Base-by-base conservation (phyloP, 2,329 filamentous ascomycete genomes). In the Exophiala spinifera region DNA sequence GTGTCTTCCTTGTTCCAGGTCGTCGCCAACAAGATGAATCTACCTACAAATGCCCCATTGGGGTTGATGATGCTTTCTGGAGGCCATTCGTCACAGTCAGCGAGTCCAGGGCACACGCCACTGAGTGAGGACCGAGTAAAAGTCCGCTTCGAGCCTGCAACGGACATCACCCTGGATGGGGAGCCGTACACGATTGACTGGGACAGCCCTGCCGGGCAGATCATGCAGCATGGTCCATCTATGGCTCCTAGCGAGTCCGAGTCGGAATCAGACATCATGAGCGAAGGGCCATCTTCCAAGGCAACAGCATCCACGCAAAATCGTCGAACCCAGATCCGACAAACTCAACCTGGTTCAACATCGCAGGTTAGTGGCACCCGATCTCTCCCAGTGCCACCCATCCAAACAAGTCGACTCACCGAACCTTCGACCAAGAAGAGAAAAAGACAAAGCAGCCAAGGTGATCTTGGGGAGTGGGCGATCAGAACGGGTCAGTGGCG, bases 1-100 rank as follows among this genome's bases (percentile, higher is more conserved):
- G 78, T 96, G 15, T 79, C 83, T 0, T 85, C 84, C 51, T 75
- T 96, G 4, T 83, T 95, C 61, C 86, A 89, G 63, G 86, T 95
- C 7, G 79, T 96, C n/a, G 83, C 87, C 1, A 86, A 85, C 31
- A 95, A 92, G 69, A 80, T 94, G 62, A 87, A 86, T 59, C 70
- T 91, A 4, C 83, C 87, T 0, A 70, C 74, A 13, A 76, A 74
- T 8, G 72, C 76, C 19, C 82, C 86, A 0, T 70, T 88, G 1
- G 86, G 87, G 6, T 72, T 88, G 34, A 77, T 88, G 68, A 86
- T 88, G 81, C 51, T 63, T 10, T 76, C 81, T 3, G 84, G 83
- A n/a, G 84, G 81, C 10, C 79, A 80, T 5, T 76, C 76, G 40
- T 82, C 78, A 55, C 82, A 84, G 63, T 80, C 85, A 0, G 76